These are phyloP conservation scores for Mycena galericulata DNA, from an alignment of 768 basidiomycete species.

Conservation along the genomic window DNA sequence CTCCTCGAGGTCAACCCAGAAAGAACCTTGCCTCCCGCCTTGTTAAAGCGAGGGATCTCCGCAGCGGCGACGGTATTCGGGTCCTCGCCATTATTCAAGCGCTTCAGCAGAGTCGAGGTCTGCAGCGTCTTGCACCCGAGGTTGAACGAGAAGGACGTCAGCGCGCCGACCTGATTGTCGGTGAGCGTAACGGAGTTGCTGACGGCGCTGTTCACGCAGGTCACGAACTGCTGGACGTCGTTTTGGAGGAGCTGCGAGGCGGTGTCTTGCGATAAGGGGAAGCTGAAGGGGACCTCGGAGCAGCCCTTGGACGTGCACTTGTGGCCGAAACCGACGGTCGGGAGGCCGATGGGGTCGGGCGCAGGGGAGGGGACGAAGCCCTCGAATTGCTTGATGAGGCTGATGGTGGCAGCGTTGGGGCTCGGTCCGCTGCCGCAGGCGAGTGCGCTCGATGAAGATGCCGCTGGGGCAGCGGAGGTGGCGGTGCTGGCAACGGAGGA, in stretches of 20 bases:
- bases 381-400: conserved; percentile 45
- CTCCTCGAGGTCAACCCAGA: conserved; percentile 39
- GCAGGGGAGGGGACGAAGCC: conserved; percentile 43
- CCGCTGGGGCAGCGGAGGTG: conserved; percentile 9
- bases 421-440: conserved; percentile 11
- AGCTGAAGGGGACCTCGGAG: conserved; percentile 36
- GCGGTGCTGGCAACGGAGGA: not conserved
- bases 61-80: conserved; percentile 44
- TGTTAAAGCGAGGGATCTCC: conserved; percentile 45
- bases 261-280: conserved; percentile 43
- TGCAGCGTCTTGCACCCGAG: conserved; percentile 42
- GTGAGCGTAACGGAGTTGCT: conserved; percentile 40
- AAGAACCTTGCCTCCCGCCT: conserved; percentile 44
- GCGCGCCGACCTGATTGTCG: conserved; percentile 47
- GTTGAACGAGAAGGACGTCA: conserved; percentile 44
- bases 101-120: conserved; percentile 43
- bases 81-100: conserved; percentile 43
- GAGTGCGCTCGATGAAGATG: conserved; percentile 17
- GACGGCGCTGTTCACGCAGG: conserved; percentile 42
- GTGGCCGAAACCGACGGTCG: conserved; percentile 48
- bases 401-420: conserved; percentile 42
- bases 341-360: conserved; percentile 46
- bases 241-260: conserved; percentile 43
- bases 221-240: conserved; percentile 39
- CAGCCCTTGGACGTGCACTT: conserved; percentile 41